A percentile compares a stretch with the other conserved stretches of the same genome.
Evolutionary conservation across 768 basidiomycete genomes (phyloP).

Genomic region (Lepiota venenata): DNA sequence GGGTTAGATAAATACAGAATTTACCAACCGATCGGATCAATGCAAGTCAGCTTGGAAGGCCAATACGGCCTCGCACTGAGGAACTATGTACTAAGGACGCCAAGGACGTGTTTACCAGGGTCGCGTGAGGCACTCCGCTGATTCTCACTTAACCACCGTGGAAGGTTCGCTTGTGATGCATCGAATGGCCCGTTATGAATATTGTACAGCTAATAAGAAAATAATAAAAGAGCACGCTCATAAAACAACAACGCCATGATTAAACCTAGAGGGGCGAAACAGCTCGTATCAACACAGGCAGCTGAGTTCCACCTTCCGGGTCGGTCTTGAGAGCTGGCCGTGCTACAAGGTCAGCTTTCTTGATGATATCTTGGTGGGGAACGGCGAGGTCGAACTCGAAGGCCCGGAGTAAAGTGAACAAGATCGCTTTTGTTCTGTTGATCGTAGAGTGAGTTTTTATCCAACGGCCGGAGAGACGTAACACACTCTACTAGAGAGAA

Average conservation of each 20-base stretch:
- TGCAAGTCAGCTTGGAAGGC: conserved; percentile 26
- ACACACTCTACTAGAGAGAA: conserved; percentile 61
- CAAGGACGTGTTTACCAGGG: no score
- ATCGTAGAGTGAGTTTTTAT: not conserved
- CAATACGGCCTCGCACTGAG: conserved; percentile 29
- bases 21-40: no score
- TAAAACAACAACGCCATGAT: not conserved
- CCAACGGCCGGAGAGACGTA: not conserved
- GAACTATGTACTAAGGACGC: no score
- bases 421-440: conserved; percentile 26
- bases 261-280: conserved; percentile 1
- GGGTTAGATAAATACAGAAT: no score
- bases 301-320: conserved; percentile 31
- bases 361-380: conserved; percentile 37
- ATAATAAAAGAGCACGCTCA: not conserved
- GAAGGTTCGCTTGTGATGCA: no score
- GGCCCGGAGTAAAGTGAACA: conserved; percentile 48
- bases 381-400: conserved; percentile 57
- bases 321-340: conserved; percentile 42
- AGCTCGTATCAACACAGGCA: conserved; percentile 38
- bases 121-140: no score
- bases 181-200: no score
- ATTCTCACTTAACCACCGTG: no score
- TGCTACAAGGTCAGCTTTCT: conserved; percentile 33
- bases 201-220: no score